Evolutionary conservation across 140 eudicot genomes (phyloP), one percentile per base, ranked within the genome.

Genomic region (Ambrosia hybrid): DNA sequence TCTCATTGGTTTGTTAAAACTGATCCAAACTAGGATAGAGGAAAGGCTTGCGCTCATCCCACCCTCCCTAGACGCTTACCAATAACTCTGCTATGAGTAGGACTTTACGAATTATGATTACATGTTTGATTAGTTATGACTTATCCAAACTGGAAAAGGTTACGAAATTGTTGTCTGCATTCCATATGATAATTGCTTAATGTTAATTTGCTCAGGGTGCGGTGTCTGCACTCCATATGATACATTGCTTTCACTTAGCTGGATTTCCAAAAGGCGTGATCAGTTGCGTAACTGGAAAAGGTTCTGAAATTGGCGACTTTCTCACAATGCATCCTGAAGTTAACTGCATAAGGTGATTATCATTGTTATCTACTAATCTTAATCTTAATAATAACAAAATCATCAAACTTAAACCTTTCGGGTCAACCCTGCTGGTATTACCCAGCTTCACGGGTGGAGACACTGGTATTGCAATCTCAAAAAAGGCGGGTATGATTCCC

Each of bases 201-300:
- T 76, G 51, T 49, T 34, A 13, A 65, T 66, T 11, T 4, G 30
- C 21, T 67, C 73, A 85, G 87, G 90, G 90, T 1, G 85, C 90
- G 0, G 85, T 76, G 36, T 69, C 87, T 26, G 90, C 90, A 49
- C 85, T 85, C 67, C 90, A 85, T 72, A 85, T 82, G 90, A 72
- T 85, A 15, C 90, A 85, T 73, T 85, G 90, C 76, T 85, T 85
- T 72, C 90, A 85, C 70, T 70, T 82, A 75, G 90, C 90, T 38
- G 87, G 87, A 66, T 85, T 85, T 17, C 87, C 87, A 8, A 85
- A 85, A 67, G 83, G 90, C 36, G 74, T 79, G 14, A 79, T 85
- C 34, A 85, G 85, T 72, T 82, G 90, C 51, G 73, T 85, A 51
- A 82, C 87, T 0, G 87, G 90, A 62, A 85, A 82, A 82, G 90